Percentiles rank a stretch among this genome's conserved stretches.
phyloP scores from a whole-genome alignment of 768 basidiomycete genomes.

The Candolleomyces eurysporus region DNA sequence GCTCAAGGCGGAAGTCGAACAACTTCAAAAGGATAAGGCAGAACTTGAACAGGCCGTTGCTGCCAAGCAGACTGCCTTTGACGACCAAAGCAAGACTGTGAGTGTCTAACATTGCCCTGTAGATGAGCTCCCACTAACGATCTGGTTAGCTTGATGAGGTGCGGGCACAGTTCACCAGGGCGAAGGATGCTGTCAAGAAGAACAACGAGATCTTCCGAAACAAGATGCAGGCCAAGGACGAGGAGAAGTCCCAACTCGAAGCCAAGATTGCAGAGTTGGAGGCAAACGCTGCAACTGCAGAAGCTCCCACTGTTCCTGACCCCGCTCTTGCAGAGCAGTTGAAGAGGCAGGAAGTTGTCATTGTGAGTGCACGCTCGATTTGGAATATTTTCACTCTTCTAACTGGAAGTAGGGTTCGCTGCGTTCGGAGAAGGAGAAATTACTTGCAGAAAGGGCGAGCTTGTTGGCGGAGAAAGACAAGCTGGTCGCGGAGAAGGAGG shows the following conservation, averaged over 20 bases:
- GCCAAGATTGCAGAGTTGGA: constrained; percentile 32
- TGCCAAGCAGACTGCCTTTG: constrained; percentile 1
- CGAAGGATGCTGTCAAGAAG: constrained; percentile 8
- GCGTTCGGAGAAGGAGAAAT: not conserved
- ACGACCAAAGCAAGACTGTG: not conserved
- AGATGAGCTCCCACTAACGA: not conserved
- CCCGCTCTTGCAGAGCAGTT: constrained; percentile 23
- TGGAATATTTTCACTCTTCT: too few species aligned
- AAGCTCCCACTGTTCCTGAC: constrained; percentile 19
- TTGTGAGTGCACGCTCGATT: constrained; percentile 27
- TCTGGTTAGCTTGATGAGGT: not conserved
- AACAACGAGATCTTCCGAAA: not conserved
- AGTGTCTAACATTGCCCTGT: not conserved
- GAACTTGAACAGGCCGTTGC: constrained; percentile 28
- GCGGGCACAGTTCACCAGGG: not conserved
- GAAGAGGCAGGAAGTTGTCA: constrained; percentile 31
- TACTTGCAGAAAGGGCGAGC: not conserved
- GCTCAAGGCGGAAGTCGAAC: constrained; percentile 40
- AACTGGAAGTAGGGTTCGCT: not conserved
- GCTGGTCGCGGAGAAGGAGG: constrained; percentile 58
- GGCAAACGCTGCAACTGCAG: constrained; percentile 14
- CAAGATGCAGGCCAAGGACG: constrained; percentile 3
- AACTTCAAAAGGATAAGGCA: constrained; percentile 10
- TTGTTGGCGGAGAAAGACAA: constrained; percentile 53
- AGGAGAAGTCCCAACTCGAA: constrained; percentile 30